Evolutionary conservation across 148 eudicot species (phyloP), one percentile per base, ranked within the genome.

Genomic region (Persicaria maculosa): DNA sequence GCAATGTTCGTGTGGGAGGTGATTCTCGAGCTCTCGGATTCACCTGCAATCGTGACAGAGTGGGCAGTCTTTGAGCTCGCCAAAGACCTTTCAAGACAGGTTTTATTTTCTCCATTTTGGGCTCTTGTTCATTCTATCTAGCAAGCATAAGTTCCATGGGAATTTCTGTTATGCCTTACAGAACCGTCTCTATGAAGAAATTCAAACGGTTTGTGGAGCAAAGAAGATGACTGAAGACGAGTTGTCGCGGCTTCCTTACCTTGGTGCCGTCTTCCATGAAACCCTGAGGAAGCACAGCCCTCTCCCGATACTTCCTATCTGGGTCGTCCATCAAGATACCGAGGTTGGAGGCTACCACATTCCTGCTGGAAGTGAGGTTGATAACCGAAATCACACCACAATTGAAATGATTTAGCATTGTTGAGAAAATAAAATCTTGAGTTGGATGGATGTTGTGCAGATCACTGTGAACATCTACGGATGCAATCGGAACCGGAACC

Each of bases 31-130:
- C 64, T 91, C 78, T 85, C 97, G 0, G 97, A 94, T 59, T 91
- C 98, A n/a, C 87, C 93, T 4, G 40, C 88, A 73, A 76, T 88
- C 76, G 75, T 90, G 25, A 75, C 91, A 2, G 97, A 94, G 83
- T 94, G 98, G 98, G 97, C 98, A 71, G 80, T 94, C 77, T 94
- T 85, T 75, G 93, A 94, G 83, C 91, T 94, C 58, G 87, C 89
- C 64, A 94, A 86, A 79, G 72, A 90, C 81, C 88, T 84, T 1
- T 75, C 80, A 36, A 79, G 82, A 14, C 98, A 94, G 98, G 98
- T 91, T 75, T 6, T 47, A 47, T 6, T 50, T 6, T 0, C 11
- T 48, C 9, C 16, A 11, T 59, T 54, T 43, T 14, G 11, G 43
- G 5, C 40, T 74, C 36, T 4, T 50, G 7, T 55, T 9, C 9